Evolutionary conservation across 164 flowering plant species (phyloP), one percentile per base, ranked within the genome.

Genomic region (Macadamia tetraphylla): DNA sequence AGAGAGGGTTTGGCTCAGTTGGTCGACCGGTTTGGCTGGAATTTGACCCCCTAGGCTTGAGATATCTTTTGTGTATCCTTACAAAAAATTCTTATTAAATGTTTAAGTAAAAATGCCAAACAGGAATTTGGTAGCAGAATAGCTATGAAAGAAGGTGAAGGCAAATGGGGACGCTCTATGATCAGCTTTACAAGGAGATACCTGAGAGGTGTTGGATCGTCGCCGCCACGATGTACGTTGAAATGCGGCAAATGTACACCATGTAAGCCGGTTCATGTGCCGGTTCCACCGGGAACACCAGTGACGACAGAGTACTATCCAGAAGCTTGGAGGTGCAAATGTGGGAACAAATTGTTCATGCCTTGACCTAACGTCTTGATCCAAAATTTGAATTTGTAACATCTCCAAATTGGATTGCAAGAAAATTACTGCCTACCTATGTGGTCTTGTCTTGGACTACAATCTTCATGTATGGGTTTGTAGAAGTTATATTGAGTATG

Each of bases 291-390:
- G 0, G 91, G 94, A 12, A 82, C 81, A 8, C 87, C 87, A 14
- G 91, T 82, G 64, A 84, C 88, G 0, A 70, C 84, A 0, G 94
- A 89, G 79, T 89, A 87, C 61, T 89, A 87, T 74, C 93, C 93
- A 0, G 90, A 88, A 61, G 90, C 89, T 0, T 88, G 93, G 93
- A 78, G 94, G 60, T 89, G 94, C 86, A 89, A 87, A 61, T 89
- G 94, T 67, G 88, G 94, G 49, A 84, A 86, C 78, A 87, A 76
- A 76, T 66, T 84, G 67, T 86, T 76, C 81, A 86, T 86, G 89
- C 94, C 94, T 30, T 88, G 43, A 51, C 29, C 59, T 46, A 63
- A 31, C 12, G 6, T 29, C 6, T 59, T 30, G 43, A 29, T 46
- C 13, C 13, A 46, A 46, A 8, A 46, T 11, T 46, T 46, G 51